Base-by-base conservation (phyloP, 75 land plant species). In the Picea glauca region DNA sequence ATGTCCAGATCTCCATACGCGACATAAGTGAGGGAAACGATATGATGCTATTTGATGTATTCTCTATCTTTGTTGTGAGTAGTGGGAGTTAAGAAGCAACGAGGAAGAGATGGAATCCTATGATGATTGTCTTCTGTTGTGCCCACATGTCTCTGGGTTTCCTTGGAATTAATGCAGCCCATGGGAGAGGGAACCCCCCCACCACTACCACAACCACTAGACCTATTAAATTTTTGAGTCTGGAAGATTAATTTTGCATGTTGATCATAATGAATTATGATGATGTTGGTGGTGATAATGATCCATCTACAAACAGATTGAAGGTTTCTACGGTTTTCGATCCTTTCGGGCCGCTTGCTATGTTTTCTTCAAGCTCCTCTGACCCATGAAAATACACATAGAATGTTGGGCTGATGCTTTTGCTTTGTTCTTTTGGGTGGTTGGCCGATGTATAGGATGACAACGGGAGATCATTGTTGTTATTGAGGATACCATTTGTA, bases 141-240 rank as follows among this genome's bases (percentile, higher is more conserved):
- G 35, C 33, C 72, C 3, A 2, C 50, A 9, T 26, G 20, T 6
- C 23, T 20, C 13, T 20, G 21, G n/a, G 43, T n/a, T 21, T 70
- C 74, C 23, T 70, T 70, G 23, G 74, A 40, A 46, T 70, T 70
- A 46, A 23, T 70, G n/a, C 74, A 70, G 50, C 74, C 74, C 74
- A 70, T 70, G 9, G 54, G n/a, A 11, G n/a, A n/a, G 54, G n/a
- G 18, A 13, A 20, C n/a, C 23, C 20, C 26, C 43, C 43, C 38
- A 35, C 26, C 74, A 40, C 23, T n/a, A 32, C n/a, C n/a, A 40
- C 74, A n/a, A 43, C 40, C 23, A 21, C 18, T n/a, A 40, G 23
- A 2, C 11, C 43, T 46, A 40, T 40, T 6, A n/a, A 32, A 56
- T 70, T 50, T 11, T 1, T 50, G 43, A 43, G 74, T 20, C 43